Evolutionary conservation across 108 stramenopile species (phyloP), one percentile per base, ranked within the genome.

Genomic region (Cyclostephanos tholiformis): DNA sequence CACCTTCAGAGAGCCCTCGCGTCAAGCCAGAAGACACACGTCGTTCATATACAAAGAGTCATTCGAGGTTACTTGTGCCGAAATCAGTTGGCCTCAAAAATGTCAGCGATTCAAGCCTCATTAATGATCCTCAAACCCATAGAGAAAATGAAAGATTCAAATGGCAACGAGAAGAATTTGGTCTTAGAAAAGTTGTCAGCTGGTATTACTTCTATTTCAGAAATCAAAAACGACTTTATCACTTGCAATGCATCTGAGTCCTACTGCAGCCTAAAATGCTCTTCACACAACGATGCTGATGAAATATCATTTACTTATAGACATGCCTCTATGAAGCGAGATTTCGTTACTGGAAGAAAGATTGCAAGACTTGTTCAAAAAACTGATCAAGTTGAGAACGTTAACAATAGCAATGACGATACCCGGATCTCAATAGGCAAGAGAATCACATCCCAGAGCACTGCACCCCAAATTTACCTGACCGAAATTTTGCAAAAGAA

Each of bases 1-100:
- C 32, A 26, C 51, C 12, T 35, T 38, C 64, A 64, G 41, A 53
- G 64, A 32, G 41, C 38, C 6, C 17, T 65, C 25, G 71, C 71
- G 36, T 23, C 63, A 49, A 71, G 43, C n/a, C 32, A 65, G 13
- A 72, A 23, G 43, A 48, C 25, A 25, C 16, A 53, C 10, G n/a
- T 66, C 32, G 26, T 51, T 0, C 25, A 32, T 12, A 9, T 59
- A 30, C 58, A 59, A 10, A 59, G 32, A 35, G 27, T 59, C 16
- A 32, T 27, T 59, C 58, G 58, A 59, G 58, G 58, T 11, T 59
- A 30, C 29, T 32, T 59, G 58, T 59, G 58, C 32, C 58, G 58
- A 59, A 59, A 35, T 8, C 58, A 59, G 32, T 30, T 29, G 4
- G 6, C 10, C 1, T 17, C 26, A 32, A 35, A 59, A 17, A 27